A percentile compares a stretch with the other conserved stretches of the same genome.
Conservation (phyloP, 2,329 filamentous ascomycete genomes). For the Cyanodermella asteris region DNA sequence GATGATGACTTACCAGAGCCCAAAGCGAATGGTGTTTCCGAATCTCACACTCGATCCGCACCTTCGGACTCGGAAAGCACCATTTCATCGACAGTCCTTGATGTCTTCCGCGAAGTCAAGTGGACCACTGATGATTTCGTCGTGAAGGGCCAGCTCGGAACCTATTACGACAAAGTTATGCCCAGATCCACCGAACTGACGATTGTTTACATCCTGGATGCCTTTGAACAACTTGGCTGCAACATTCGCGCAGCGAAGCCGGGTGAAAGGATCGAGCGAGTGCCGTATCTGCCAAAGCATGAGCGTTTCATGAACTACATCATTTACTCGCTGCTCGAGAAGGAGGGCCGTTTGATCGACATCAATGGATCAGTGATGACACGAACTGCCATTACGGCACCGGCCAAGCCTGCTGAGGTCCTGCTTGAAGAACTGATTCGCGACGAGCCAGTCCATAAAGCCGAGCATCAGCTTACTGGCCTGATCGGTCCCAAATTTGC, state of each 20-base stretch:
- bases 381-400: slow-evolving; percentile 11
- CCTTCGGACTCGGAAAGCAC: too few species aligned
- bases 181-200: slow-evolving; percentile 11
- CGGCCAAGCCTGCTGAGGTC: slow-evolving; percentile 8
- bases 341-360: slow-evolving; percentile 14
- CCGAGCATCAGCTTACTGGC: slow-evolving; percentile 14
- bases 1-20: too few species aligned
- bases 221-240: slow-evolving; percentile 16
- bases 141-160: slow-evolving; percentile 9
- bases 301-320: slow-evolving; percentile 13
- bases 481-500: slow-evolving; percentile 16
- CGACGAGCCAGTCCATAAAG: slow-evolving; percentile 11
- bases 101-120: slow-evolving; percentile 12
- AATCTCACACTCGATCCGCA: too few species aligned
- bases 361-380: slow-evolving; percentile 10
- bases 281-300: slow-evolving; percentile 12
- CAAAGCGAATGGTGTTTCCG: too few species aligned
- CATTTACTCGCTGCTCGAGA: slow-evolving; percentile 15
- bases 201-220: slow-evolving; percentile 12
- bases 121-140: slow-evolving; percentile 13
- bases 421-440: slow-evolving; percentile 12
- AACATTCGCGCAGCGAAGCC: slow-evolving; percentile 8
- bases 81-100: slow-evolving; percentile 6
- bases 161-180: slow-evolving; percentile 11
- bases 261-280: slow-evolving; percentile 11